Conservation (phyloP, 2,329 filamentous ascomycete genomes). For the Didymella glomerata region DNA sequence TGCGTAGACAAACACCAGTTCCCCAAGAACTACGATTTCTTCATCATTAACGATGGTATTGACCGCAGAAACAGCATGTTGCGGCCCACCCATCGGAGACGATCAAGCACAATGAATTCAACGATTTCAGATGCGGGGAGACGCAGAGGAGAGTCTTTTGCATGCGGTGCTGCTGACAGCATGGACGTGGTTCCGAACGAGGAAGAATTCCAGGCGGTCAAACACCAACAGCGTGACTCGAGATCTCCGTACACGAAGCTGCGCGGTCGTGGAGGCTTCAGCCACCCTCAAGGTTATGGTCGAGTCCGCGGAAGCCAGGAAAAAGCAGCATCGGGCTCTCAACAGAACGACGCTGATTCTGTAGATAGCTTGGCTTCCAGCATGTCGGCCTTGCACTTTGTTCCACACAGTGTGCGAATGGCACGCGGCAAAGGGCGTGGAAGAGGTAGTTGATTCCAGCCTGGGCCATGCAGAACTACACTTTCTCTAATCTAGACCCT, state of each 20-base stretch:
- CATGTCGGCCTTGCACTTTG: constrained; percentile 76
- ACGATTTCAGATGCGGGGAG: constrained; percentile 16
- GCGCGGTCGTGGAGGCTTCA: constrained; percentile 45
- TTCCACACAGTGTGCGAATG: constrained; percentile 60
- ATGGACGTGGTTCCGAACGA: constrained; percentile 39
- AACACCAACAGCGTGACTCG: constrained; percentile 21
- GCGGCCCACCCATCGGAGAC: constrained; percentile 51
- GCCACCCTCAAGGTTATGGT: constrained; percentile 30
- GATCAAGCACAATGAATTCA: constrained; percentile 39
- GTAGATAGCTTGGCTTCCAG: constrained; percentile 71
- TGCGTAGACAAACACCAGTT: constrained; percentile 95
- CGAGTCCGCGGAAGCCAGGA: constrained; percentile 17
- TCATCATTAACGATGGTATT: constrained; percentile 86
- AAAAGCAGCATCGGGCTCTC: constrained; percentile 2
- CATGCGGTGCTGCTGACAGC: constrained; percentile 29
- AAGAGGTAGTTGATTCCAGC: constrained; percentile 20
- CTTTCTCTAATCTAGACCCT: not conserved
- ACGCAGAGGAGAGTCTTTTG: constrained; percentile 31
- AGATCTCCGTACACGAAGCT: constrained; percentile 35
- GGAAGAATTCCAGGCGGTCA: constrained; percentile 18
- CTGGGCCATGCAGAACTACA: not conserved
- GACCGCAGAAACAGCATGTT: constrained; percentile 84
- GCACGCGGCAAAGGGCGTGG: constrained; percentile 34
- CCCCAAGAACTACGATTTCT: constrained; percentile 64
- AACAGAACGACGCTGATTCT: constrained; percentile 54